Evolutionary conservation across 805 yeast genomes (phyloP), one percentile per base, ranked within the genome.

Genomic region (Wickerhamomyces ciferrii): DNA sequence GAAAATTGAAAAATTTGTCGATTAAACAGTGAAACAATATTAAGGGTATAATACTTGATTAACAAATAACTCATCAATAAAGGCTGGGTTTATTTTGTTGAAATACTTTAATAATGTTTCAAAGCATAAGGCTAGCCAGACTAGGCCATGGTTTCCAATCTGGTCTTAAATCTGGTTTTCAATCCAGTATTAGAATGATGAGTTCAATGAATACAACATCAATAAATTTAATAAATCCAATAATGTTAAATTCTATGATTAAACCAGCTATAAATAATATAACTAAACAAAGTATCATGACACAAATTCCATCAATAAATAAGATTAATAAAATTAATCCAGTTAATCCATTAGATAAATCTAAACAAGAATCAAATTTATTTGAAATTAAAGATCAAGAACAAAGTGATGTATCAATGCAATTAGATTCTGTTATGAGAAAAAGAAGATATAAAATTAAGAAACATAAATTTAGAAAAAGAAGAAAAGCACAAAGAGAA

Each of bases 361-460:
- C n/a, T n/a, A n/a, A n/a, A n/a, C n/a, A n/a, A n/a, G n/a, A n/a
- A n/a, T n/a, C 51, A 35, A 53, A 56, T 32, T 47, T 56, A 9
- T 47, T 10, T 8, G 34, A 42, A 7, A 24, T 25, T 3, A 47
- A 47, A 20, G 46, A 48, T n/a, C n/a, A n/a, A 38, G 29, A 43
- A 27, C 4, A 19, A 20, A 39, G 38, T n/a, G 35, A 42, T 14
- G 54, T 49, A 20, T 55, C 48, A 27, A 47, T 55, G 46, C 39
- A 43, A 29, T 43, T 78, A 56, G 89, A 86, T 57, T 83, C 90
- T 13, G 95, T 87, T 32, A 69, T 83, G 66, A 78, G 94, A 66
- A 87, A 87, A 63, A 83, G 99, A 72, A 80, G 87, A 69, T 81
- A 87, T 66, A 92, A 90, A 77, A 94, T 94, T 97, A 94, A 92